These are phyloP conservation scores for Phytophthora foliorum DNA, from an alignment of 352 stramenopile species.

Conservation along the genomic window DNA sequence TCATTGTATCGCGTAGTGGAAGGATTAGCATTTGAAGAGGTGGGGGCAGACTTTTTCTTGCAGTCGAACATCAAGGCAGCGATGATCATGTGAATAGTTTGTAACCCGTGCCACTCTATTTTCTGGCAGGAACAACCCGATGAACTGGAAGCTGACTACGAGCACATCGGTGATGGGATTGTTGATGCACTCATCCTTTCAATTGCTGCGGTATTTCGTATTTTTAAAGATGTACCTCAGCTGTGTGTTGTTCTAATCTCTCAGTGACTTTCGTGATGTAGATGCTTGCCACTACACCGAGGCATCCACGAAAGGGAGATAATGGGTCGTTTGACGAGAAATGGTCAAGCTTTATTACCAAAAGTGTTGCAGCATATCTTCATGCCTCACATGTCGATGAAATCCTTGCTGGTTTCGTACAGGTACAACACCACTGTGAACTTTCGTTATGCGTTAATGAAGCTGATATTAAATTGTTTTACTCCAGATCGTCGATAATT, in stretches of 20 bases:
- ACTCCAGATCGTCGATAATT: conserved; percentile 20
- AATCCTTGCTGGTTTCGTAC: conserved; percentile 17
- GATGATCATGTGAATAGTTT: background rate
- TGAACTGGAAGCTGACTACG: conserved; percentile 17
- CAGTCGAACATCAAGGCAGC: background rate
- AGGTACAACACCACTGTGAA: conserved; percentile 15
- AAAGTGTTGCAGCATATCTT: conserved; percentile 30
- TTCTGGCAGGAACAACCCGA: conserved; percentile 11
- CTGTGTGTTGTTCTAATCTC: background rate
- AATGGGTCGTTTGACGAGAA: conserved; percentile 2
- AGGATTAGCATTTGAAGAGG: conserved; percentile 12
- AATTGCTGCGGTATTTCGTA: conserved; percentile 27
- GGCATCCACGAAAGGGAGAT: background rate
- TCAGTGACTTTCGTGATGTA: background rate
- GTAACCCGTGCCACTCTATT: conserved; percentile 9
- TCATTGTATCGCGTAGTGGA: conserved; percentile 35
- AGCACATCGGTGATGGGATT: conserved; percentile 27
- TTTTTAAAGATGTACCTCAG: background rate
- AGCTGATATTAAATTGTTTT: background rate
- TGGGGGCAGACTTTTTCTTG: background rate
- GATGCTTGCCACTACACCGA: conserved; percentile 19
- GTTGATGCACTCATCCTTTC: conserved; percentile 42
- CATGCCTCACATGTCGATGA: conserved; percentile 10
- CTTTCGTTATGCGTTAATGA: background rate
- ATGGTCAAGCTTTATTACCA: conserved; percentile 19